Conservation (phyloP, 441 rosid species). For the Omphalea diandra region DNA sequence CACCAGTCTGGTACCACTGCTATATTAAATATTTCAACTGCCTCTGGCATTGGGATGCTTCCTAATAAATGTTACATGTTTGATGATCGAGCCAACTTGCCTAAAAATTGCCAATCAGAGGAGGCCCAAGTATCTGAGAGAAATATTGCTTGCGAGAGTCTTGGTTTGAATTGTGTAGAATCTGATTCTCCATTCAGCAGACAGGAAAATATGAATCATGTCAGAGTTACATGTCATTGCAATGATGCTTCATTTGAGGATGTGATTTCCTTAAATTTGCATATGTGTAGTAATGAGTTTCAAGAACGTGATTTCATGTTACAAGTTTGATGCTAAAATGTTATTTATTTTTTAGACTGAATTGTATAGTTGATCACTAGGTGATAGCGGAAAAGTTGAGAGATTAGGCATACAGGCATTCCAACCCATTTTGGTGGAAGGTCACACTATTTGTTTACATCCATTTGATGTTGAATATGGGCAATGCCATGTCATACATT, state of each 20-base stretch:
- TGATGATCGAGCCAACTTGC: constrained; percentile 22
- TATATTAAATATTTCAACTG: constrained; percentile 18
- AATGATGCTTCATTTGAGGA: constrained; percentile 24
- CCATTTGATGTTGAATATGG: background rate
- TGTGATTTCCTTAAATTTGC: constrained; percentile 19
- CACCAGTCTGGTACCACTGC: constrained; percentile 15
- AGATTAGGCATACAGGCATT: too few relatives aligned
- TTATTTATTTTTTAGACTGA: background rate
- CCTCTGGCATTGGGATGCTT: constrained; percentile 17
- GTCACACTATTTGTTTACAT: too few relatives aligned
- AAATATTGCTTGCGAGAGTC: constrained; percentile 19
- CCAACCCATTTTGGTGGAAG: too few relatives aligned
- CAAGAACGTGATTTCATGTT: constrained; percentile 16
- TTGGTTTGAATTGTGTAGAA: constrained; percentile 12
- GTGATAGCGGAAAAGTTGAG: too few relatives aligned
- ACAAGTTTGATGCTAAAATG: background rate
- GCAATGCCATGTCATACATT: background rate
- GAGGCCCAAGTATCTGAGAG: constrained; percentile 27
- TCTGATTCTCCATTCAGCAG: constrained; percentile 26
- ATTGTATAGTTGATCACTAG: background rate
- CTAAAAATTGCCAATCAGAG: constrained; percentile 25
- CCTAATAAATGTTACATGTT: constrained; percentile 14
- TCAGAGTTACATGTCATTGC: constrained; percentile 22
- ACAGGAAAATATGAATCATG: constrained; percentile 18
- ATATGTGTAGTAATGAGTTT: constrained; percentile 10